A percentile compares a stretch with the other conserved stretches of the same genome.
Evolutionary conservation across 2,329 filamentous ascomycete genomes (phyloP).

Genomic region (Colletotrichum sp.): DNA sequence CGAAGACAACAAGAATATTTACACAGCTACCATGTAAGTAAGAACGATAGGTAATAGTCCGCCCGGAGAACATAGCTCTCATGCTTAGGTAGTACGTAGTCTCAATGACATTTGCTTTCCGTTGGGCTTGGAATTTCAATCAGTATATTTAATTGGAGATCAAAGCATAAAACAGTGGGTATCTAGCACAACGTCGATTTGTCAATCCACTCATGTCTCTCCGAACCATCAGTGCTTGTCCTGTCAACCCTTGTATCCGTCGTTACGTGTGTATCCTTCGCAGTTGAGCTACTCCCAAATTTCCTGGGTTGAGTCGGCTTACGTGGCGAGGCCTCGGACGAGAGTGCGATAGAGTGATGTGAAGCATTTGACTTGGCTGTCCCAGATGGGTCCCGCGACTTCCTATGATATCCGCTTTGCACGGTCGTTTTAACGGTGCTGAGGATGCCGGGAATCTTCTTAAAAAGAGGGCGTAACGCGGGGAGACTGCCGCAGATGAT

Average conservation of each 20-base stretch:
- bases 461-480: conserved; percentile 41
- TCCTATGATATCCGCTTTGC: neutral
- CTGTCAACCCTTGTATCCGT: neutral
- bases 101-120: too few relatives aligned
- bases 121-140: too few relatives aligned
- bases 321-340: neutral
- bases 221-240: neutral
- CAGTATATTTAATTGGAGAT: neutral
- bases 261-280: neutral
- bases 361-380: neutral
- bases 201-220: conserved; percentile 47
- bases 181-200: neutral
- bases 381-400: neutral
- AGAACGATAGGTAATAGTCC: too few relatives aligned
- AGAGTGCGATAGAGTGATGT: neutral
- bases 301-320: neutral
- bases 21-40: too few relatives aligned
- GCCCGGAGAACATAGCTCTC: fast-evolving
- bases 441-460: neutral
- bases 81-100: too few relatives aligned
- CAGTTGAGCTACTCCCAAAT: neutral
- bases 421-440: neutral
- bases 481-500: conserved; percentile 49
- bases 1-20: too few relatives aligned
- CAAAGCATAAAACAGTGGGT: neutral